Base-by-base conservation (phyloP, 2,329 filamentous ascomycete genomes). In the Venturia aucupariae region DNA sequence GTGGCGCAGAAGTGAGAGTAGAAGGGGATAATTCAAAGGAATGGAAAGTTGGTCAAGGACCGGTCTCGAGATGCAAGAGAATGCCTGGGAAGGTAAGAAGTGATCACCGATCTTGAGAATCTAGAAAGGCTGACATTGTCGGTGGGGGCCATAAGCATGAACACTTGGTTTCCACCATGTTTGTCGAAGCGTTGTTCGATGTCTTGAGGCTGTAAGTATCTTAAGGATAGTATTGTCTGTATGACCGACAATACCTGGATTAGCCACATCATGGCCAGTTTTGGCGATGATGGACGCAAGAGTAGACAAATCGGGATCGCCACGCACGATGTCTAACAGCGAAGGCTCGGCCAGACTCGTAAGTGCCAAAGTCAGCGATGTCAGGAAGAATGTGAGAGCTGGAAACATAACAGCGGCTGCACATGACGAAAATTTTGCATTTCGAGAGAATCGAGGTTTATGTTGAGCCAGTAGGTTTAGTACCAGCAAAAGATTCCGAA, bases 281-380 rank as follows among this genome's bases (percentile, higher is more conserved):
- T 42, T 42, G 15, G 59, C 59, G 15, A 61, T 61, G n/a, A 61
- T 61, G 17, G 59, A 38, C 13, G 59, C 59, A 15, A 61, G 38
- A 19, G 30, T 42, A 6, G 24, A 32, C 15, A 61, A 30, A 10
- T 42, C 11, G 30, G 59, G 59, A n/a, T 61, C 59, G 19, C 38
- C 22, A 19, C 59, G 59, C 4, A 61, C 38, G 11, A 61, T 30
- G 38, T 61, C 59, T n/a, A 61, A 42, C 4, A 61, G 15, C 30
- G 19, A n/a, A 44, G 42, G 13, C 42, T 44, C 19, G 15, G 19
- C 42, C 19, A 4, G 4, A 44, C 6, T n/a, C 42, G 13, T 44
- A 44, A 4, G 6, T 15, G 4, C 42, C 6, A 44, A 4, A 4
- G 42, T 7, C 6, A 44, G 19, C 15, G 19, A 4, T 44, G 19